Evolutionary conservation across 2,329 filamentous ascomycete species (phyloP), one percentile per base, ranked within the genome.

Genomic region (Alternaria rosae): DNA sequence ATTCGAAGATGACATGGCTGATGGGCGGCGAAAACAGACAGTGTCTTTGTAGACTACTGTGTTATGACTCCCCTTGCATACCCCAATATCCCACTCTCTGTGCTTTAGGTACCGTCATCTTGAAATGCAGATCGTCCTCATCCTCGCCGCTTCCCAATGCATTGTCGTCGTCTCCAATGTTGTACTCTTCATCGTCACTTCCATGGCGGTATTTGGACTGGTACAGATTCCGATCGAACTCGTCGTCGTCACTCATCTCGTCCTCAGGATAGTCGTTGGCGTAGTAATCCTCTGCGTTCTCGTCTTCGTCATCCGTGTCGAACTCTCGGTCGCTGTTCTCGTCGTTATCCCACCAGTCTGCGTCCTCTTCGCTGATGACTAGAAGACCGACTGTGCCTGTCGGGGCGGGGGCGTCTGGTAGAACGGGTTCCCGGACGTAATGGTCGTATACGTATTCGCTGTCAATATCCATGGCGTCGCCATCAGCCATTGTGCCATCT

Each of bases 231-330:
- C 77, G 67, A 44, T 83, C 86, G 64, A 84, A 87, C 75, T 91
- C 88, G 67, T 91, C 89, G 69, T 93, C 91, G 15, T 88, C 89
- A 45, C 88, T 89, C 13, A 93, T 85, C 75, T 94, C 91, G 56
- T 94, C 91, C 64, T 94, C 91, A 0, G 91, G 91, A 69, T 94
- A 94, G 75, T 94, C 91, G 56, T 91, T 89, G 4, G 89, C 88
- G 73, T 93, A 93, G 78, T 92, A 89, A 71, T 92, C 90, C 75
- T 94, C 91, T 35, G 91, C 86, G 72, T 90, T 89, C 38, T 87
- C 87, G 66, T 89, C 87, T 25, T 87, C 86, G 64, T 89, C 87
- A 61, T 89, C 88, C 32, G 83, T 87, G 64, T 87, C 83, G 79
- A 84, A 87, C 47, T 84, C 82, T 30, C 78, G 82, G 47, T 85